Percentiles rank a stretch among this genome's conserved stretches.
Conservation (phyloP, 23 red algal genomes). For the Agarophyton chilense region DNA sequence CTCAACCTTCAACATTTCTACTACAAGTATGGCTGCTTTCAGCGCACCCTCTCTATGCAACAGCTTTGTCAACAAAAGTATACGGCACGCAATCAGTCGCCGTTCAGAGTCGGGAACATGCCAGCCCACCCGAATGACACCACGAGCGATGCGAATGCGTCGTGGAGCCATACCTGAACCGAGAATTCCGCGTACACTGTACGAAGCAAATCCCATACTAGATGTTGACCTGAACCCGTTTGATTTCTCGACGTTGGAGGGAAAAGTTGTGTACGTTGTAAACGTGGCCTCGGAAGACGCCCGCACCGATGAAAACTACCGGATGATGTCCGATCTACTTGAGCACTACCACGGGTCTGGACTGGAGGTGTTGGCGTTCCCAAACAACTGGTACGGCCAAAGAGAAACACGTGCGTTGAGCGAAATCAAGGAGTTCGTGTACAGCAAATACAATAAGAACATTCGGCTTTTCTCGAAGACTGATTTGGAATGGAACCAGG, state of each 20-base stretch:
- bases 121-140: background rate
- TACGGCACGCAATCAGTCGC: background rate
- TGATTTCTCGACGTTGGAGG: constrained; percentile 28
- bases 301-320: constrained; percentile 39
- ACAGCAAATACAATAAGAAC: constrained; percentile 21
- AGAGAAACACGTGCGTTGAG: constrained; percentile 31
- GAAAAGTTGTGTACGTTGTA: constrained; percentile 63
- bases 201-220: constrained; percentile 23
- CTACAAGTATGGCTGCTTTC: background rate
- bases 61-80: background rate
- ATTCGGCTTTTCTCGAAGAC: constrained; percentile 64
- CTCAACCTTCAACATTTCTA: too few relatives aligned
- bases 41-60: background rate
- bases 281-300: constrained; percentile 78
- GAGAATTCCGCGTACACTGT: constrained; percentile 24
- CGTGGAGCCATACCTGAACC: constrained; percentile 33
- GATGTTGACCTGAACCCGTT: constrained; percentile 40
- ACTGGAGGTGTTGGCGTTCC: constrained; percentile 73
- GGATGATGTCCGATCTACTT: constrained; percentile 18
- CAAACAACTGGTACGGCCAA: constrained; percentile 78
- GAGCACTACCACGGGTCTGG: constrained; percentile 37
- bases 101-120: background rate
- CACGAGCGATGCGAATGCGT: constrained; percentile 5
- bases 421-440: constrained; percentile 51
- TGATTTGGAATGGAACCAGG: constrained; percentile 61